Base-by-base conservation (phyloP, 2,329 filamentous ascomycete species). In the Cytospora piceicola region DNA sequence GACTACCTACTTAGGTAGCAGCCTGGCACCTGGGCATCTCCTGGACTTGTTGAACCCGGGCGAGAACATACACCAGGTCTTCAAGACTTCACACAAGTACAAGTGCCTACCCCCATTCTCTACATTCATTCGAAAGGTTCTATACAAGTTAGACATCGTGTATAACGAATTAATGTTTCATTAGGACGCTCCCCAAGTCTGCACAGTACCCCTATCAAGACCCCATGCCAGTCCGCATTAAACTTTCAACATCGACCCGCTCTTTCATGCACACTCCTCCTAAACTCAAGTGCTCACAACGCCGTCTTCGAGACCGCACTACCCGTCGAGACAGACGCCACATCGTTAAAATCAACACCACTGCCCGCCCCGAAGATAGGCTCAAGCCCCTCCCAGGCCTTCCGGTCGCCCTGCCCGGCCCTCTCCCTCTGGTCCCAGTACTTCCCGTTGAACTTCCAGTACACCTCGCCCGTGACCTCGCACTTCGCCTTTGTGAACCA, bases 371-470 rank as follows among this genome's bases (percentile, higher is more conserved):
- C 55, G 74, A 89, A 97, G 65, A 96, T 90, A 71, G 91, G 89
- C 79, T 96, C 92, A 75, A 93, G 73, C 29, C 87, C 84, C 68
- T 86, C 85, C 93, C 94, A 92, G 62, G 81, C 82, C 72, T 81
- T 74, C 34, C 73, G 64, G 68, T 86, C 82, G 60, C 90, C 87
- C 63, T 83, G 78, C 24, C 88, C 89, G 51, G 89, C 90, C 76
- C 81, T 83, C 59, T 90, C 84, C 68, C 92, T 83, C 72, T 88
- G 81, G 72, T 87, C 83, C 95, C 95, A 99, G 77, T 99, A 99
- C 76, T 91, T 86, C 49, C 90, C 91, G 73, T 88, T 96, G 73
- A 94, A 96, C 71, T 89, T 83, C 95, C 95, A 99, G 78, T 90
- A 97, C 70, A 90, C 85, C 78, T 97, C 93, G 0, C 95, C 94